Evolutionary conservation across 148 eudicot genomes (phyloP).

Genomic region (Spergularia bocconei): DNA sequence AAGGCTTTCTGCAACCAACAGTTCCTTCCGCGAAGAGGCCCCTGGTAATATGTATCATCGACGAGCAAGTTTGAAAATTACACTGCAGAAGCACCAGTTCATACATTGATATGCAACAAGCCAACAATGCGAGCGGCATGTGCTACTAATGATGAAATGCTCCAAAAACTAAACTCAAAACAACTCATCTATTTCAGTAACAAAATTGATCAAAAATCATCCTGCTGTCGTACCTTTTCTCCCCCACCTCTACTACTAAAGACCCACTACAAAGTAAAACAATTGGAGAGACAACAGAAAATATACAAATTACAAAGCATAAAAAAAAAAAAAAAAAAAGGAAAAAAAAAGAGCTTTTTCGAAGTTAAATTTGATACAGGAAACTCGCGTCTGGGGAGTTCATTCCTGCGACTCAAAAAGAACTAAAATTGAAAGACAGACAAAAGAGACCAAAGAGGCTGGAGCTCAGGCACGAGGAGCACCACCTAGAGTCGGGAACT

Average conservation of each 20-base stretch:
- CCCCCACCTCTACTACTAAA: slow-evolving; percentile 8
- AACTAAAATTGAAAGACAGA: slow-evolving; percentile 11
- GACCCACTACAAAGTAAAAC: neutral
- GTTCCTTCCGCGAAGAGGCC: too few relatives aligned
- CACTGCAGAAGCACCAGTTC: too few relatives aligned
- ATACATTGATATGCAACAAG: too few relatives aligned
- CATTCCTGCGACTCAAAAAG: slow-evolving; percentile 30
- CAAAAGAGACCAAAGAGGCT: neutral
- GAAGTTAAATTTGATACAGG: slow-evolving; percentile 30
- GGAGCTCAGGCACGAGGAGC: slow-evolving; percentile 16
- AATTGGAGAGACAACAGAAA: slow-evolving; percentile 20
- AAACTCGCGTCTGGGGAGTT: slow-evolving; percentile 28
- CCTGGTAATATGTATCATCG: too few relatives aligned
- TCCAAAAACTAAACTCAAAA: neutral
- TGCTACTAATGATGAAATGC: too few relatives aligned
- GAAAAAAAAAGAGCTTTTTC: neutral
- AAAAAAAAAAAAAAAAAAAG: neutral
- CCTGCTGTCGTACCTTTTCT: slow-evolving; percentile 11
- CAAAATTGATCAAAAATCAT: slow-evolving; percentile 31
- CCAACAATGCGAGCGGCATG: too few relatives aligned
- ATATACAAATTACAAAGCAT: slow-evolving; percentile 25
- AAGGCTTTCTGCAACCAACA: too few relatives aligned
- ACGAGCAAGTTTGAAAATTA: too few relatives aligned
- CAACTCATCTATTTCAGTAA: slow-evolving; percentile 24
- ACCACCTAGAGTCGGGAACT: slow-evolving; percentile 73